phyloP scores from a whole-genome alignment of 768 basidiomycete genomes.

The Tremella fuciformis region DNA sequence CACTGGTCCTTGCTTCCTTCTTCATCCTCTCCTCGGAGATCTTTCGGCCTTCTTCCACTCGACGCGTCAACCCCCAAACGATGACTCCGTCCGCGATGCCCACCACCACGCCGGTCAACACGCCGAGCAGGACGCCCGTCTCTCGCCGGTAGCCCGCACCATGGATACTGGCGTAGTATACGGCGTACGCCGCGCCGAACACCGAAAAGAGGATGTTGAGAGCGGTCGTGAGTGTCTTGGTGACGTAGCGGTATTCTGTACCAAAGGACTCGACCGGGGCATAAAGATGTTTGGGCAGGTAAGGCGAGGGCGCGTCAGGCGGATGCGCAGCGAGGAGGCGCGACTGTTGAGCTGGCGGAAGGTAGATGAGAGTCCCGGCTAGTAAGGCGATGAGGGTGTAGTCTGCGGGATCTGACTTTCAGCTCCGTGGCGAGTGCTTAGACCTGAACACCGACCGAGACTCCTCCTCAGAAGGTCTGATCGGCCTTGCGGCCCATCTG shows the following conservation, averaged over 20 bases:
- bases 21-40: conserved; percentile 13
- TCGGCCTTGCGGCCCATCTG: no score
- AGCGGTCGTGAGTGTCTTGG: conserved; percentile 27
- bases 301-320: conserved; percentile 26
- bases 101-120: conserved; percentile 33
- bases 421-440: background rate
- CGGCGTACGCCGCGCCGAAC: conserved; percentile 35
- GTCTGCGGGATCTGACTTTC: conserved; percentile 25
- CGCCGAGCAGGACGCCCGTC: conserved; percentile 24
- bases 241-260: conserved; percentile 29
- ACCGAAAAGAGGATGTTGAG: conserved; percentile 46
- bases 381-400: conserved; percentile 32
- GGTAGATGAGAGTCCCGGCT: conserved; percentile 38
- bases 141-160: conserved; percentile 36
- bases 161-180: conserved; percentile 29
- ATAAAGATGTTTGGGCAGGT: conserved; percentile 36
- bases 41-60: conserved; percentile 13
- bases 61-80: conserved; percentile 26
- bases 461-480: no score
- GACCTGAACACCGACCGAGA: no score
- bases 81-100: conserved; percentile 36
- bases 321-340: conserved; percentile 13
- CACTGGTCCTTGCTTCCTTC: conserved; percentile 2
- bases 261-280: conserved; percentile 22
- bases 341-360: conserved; percentile 25